Evolutionary conservation across 495 filamentous ascomycete genomes (phyloP).

Genomic region (Penicillium goetzii): DNA sequence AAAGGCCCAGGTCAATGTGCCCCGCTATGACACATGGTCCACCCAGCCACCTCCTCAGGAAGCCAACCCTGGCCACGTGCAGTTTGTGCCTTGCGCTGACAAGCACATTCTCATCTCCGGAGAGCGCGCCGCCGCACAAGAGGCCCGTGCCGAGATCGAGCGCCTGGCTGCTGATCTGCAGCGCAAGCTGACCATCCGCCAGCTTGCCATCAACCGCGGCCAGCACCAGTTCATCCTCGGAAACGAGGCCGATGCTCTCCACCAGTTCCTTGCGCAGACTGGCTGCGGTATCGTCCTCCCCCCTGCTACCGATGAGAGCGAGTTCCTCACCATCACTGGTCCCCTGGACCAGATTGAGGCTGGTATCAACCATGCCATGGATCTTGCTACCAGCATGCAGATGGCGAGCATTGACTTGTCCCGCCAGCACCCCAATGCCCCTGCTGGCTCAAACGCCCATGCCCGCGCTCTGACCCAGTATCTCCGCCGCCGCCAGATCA

Average conservation of each 20-base stretch:
- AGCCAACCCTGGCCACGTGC: slow-evolving; percentile 64
- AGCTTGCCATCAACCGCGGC: slow-evolving; percentile 73
- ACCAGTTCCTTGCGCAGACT: slow-evolving; percentile 86
- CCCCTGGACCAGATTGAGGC: slow-evolving; percentile 69
- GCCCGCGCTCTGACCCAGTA: slow-evolving; percentile 85
- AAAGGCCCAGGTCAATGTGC: slow-evolving; percentile 75
- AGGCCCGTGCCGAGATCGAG: slow-evolving; percentile 79
- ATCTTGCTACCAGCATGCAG: slow-evolving; percentile 81
- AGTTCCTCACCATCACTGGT: slow-evolving; percentile 82
- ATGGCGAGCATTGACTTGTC: slow-evolving; percentile 77
- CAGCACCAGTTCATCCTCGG: slow-evolving; percentile 92
- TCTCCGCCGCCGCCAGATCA: slow-evolving; percentile 71
- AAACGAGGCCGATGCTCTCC: slow-evolving; percentile 71
- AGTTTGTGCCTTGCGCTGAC: slow-evolving; percentile 65
- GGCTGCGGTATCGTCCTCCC: slow-evolving; percentile 89
- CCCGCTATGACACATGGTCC: slow-evolving; percentile 75
- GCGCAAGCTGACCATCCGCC: slow-evolving; percentile 68
- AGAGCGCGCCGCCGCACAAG: slow-evolving; percentile 80
- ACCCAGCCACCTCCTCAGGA: slow-evolving; percentile 69
- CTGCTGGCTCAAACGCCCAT: slow-evolving; percentile 70
- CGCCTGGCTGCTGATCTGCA: slow-evolving; percentile 71
- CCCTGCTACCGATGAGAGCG: slow-evolving; percentile 67
- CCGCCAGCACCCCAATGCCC: slow-evolving; percentile 72
- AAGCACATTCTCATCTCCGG: slow-evolving; percentile 83
- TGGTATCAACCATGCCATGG: slow-evolving; percentile 78